These are phyloP conservation scores for Coelastrella sp. DNA, from an alignment of 139 green algal genomes.

Conservation along the genomic window DNA sequence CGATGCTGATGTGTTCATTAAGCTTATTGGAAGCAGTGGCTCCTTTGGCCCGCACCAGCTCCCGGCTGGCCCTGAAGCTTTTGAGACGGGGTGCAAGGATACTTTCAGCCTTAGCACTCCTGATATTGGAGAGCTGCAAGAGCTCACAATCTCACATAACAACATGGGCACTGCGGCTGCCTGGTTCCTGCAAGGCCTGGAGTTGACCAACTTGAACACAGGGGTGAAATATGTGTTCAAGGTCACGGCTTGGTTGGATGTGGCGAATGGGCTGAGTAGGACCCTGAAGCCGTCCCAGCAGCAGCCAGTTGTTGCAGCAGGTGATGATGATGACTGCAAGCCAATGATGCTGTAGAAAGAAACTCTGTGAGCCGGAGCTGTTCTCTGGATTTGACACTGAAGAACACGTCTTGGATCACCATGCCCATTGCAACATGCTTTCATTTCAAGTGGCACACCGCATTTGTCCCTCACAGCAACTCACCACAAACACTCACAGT, in stretches of 20 bases:
- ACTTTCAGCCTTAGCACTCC: slow-evolving; percentile 60
- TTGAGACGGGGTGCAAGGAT: slow-evolving; percentile 65
- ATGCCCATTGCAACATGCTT: too few relatives aligned
- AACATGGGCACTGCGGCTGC: slow-evolving; percentile 63
- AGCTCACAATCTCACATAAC: slow-evolving; percentile 65
- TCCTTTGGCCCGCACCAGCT: slow-evolving; percentile 62
- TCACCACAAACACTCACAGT: too few relatives aligned
- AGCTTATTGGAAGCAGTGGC: slow-evolving; percentile 47
- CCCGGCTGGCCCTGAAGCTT: slow-evolving; percentile 57
- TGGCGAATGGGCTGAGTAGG: slow-evolving; percentile 49
- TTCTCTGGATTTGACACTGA: too few relatives aligned
- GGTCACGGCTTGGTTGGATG: slow-evolving; percentile 70
- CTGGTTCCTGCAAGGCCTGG: slow-evolving; percentile 61
- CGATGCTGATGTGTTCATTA: slow-evolving; percentile 68
- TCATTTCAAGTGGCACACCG: too few relatives aligned
- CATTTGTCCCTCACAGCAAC: too few relatives aligned
- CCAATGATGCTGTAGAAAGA: background rate
- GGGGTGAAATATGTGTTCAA: slow-evolving; percentile 51
- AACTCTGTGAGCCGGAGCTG: background rate
- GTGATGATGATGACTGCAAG: too few relatives aligned
- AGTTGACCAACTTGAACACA: slow-evolving; percentile 53
- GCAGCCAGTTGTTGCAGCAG: background rate
- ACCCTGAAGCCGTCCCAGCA: slow-evolving; percentile 11
- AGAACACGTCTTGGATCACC: too few relatives aligned
- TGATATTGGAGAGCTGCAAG: slow-evolving; percentile 59